phyloP scores from a whole-genome alignment of 1,284 basidiomycete species.

The Schizopora paradoxa region DNA sequence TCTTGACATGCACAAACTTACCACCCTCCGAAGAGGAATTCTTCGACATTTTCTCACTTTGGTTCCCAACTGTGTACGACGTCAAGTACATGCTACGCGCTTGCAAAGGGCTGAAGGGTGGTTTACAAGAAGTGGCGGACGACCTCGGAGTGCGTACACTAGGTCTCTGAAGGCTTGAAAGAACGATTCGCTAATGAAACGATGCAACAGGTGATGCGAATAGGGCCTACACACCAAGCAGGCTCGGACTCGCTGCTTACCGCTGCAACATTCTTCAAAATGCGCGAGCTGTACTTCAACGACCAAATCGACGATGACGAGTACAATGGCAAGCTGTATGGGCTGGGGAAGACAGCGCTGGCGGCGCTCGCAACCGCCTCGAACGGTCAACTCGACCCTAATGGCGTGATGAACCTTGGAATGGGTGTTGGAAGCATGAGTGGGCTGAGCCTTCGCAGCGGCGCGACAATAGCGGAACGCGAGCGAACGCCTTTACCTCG shows the following conservation, averaged over 20 bases:
- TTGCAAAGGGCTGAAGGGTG: conserved; percentile 87
- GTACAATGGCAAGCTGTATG: conserved; percentile 73
- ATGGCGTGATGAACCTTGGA: conserved; percentile 2
- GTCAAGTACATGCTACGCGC: conserved; percentile 96
- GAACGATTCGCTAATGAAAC: conserved; percentile 7
- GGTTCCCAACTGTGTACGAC: conserved; percentile 98
- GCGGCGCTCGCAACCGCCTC: conserved; percentile 29
- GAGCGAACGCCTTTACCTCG: conserved; percentile 58
- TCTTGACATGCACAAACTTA: conserved; percentile 84
- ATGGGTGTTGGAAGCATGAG: conserved; percentile 1
- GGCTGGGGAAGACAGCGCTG: conserved; percentile 66
- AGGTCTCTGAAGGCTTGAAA: conserved; percentile 18
- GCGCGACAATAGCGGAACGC: conserved; percentile 70
- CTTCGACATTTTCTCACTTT: conserved; percentile 82
- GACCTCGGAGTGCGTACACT: conserved; percentile 67
- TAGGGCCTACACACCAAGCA: conserved; percentile 92
- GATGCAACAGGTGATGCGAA: conserved; percentile 66
- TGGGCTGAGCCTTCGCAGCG: conserved; percentile 39
- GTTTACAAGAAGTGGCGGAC: conserved; percentile 94
- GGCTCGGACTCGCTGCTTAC: conserved; percentile 95
- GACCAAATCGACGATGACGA: conserved; percentile 78
- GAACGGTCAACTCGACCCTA: conserved; percentile 57
- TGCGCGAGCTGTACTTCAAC: conserved; percentile 88
- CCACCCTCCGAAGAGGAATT: conserved; percentile 89
- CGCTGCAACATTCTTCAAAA: conserved; percentile 92